Evolutionary conservation across 2,329 filamentous ascomycete species (phyloP).

Genomic region (Sporothrix pallida): DNA sequence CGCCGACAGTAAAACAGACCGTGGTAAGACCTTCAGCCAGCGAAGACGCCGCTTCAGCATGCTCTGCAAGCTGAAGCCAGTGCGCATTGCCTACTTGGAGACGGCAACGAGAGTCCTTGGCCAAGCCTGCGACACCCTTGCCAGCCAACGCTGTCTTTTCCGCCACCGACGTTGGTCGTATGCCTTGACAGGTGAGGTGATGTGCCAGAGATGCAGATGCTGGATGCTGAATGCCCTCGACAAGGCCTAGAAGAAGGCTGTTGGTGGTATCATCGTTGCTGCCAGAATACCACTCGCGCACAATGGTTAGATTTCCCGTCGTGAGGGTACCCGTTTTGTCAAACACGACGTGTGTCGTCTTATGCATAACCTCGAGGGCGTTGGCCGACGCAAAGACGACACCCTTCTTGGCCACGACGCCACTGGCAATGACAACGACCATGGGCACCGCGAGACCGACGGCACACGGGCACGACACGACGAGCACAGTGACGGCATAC

Average conservation of each 20-base stretch:
- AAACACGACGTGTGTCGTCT: conserved; percentile 71
- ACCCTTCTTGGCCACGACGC: conserved; percentile 67
- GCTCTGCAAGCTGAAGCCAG: too few relatives aligned
- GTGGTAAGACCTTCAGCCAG: conserved; percentile 49
- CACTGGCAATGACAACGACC: conserved; percentile 74
- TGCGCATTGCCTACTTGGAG: too few relatives aligned
- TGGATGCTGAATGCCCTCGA: conserved; percentile 58
- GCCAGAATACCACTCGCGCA: conserved; percentile 43
- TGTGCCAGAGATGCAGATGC: conserved; percentile 55
- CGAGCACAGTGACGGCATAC: conserved; percentile 73
- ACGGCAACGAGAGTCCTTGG: too few relatives aligned
- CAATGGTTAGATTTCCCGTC: conserved; percentile 57
- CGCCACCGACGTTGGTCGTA: conserved; percentile 36
- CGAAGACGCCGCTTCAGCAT: too few relatives aligned
- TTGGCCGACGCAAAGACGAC: conserved; percentile 72
- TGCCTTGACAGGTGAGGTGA: conserved; percentile 43
- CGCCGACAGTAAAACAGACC: conserved; percentile 55
- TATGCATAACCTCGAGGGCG: conserved; percentile 66
- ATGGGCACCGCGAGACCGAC: conserved; percentile 77
- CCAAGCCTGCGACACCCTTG: too few relatives aligned
- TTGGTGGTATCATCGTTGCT: conserved; percentile 3
- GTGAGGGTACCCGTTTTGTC: conserved; percentile 84
- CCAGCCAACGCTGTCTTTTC: too few relatives aligned
- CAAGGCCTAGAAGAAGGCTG: conserved; percentile 46
- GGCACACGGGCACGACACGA: conserved; percentile 80